phyloP scores from a whole-genome alignment of 768 basidiomycete genomes.

The Mycena floridula region DNA sequence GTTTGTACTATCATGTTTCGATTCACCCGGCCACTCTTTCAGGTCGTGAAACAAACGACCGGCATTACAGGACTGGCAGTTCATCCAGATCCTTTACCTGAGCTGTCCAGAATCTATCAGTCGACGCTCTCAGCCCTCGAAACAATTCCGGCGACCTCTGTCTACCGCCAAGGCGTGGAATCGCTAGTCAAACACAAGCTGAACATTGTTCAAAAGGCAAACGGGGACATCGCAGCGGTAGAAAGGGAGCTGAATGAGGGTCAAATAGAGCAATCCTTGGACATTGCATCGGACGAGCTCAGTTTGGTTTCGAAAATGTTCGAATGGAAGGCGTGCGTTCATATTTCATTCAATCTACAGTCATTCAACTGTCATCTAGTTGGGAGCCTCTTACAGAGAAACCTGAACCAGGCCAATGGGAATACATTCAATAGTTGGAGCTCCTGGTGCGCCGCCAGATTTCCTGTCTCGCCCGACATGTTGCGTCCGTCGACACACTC shows the following conservation, averaged over 20 bases:
- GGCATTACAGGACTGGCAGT: conserved; percentile 81
- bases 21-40: conserved; percentile 64
- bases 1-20: conserved; percentile 55
- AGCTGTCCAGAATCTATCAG: conserved; percentile 68
- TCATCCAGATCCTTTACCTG: conserved; percentile 80
- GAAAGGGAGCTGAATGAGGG: conserved; percentile 80
- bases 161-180: conserved; percentile 87
- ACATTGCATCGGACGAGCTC: conserved; percentile 80
- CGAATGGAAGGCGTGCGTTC: conserved; percentile 93
- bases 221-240: conserved; percentile 56
- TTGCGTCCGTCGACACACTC: no score
- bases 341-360: neutral
- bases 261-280: conserved; percentile 80
- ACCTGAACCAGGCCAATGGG: conserved; percentile 82
- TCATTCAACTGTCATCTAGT: conserved; percentile 33
- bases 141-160: conserved; percentile 71
- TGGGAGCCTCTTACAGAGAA: conserved; percentile 88
- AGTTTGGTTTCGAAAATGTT: conserved; percentile 72
- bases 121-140: conserved; percentile 66
- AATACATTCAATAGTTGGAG: no score
- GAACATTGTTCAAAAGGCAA: conserved; percentile 60
- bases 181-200: conserved; percentile 80
- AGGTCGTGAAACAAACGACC: conserved; percentile 71
- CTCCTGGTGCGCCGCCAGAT: no score
- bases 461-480: no score